Conservation (phyloP, 192 early-diverging fungal species). For the Backusella tuberculispora region DNA sequence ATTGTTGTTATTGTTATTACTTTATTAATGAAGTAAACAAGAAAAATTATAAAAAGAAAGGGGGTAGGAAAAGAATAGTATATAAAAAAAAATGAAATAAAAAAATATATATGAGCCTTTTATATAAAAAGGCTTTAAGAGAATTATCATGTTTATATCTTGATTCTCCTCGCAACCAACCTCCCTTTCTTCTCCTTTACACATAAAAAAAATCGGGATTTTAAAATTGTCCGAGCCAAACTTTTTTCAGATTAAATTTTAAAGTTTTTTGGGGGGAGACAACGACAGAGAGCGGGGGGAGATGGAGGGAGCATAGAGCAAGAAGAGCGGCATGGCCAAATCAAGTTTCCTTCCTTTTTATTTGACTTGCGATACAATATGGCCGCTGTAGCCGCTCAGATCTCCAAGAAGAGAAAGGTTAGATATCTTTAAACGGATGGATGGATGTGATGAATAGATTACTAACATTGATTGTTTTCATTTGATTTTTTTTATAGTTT, state of each 20-base stretch:
- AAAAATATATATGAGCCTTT: neutral
- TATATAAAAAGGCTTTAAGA: neutral
- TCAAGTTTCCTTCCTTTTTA: constrained; percentile 29
- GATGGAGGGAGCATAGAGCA: neutral
- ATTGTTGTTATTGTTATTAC: neutral
- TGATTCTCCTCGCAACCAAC: constrained; percentile 11
- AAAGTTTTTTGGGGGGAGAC: neutral
- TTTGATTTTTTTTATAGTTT: neutral
- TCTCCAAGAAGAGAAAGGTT: constrained; percentile 27
- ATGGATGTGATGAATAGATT: neutral
- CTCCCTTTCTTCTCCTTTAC: neutral
- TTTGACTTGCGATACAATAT: constrained; percentile 21
- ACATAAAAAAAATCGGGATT: neutral
- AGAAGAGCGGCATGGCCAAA: neutral
- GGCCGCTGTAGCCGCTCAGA: constrained; percentile 25
- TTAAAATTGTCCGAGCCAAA: constrained; percentile 9
- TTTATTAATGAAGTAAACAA: neutral
- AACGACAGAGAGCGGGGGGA: neutral
- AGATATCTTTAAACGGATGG: constrained; percentile 1
- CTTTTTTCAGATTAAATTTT: neutral
- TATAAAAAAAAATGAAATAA: neutral
- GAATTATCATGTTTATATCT: neutral
- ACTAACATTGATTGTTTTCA: neutral
- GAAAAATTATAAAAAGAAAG: neutral
- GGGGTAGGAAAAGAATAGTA: too few relatives aligned